Evolutionary conservation across 2,329 filamentous ascomycete genomes (phyloP), one percentile per base, ranked within the genome.

Genomic region (Aspergillus eucalypticola): DNA sequence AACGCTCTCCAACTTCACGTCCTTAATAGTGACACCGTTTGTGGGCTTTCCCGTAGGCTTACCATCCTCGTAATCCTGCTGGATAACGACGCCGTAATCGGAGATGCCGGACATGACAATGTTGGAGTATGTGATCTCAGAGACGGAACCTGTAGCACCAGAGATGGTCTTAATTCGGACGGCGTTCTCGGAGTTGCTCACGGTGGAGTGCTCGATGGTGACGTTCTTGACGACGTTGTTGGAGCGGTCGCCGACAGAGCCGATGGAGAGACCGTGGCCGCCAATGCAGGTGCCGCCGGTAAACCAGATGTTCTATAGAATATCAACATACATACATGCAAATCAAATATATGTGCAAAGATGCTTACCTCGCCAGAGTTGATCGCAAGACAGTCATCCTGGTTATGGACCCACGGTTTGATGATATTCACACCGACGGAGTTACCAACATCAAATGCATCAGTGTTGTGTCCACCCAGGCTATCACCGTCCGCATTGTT

Each of bases 141-240:
- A 21, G 1, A 55, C 53, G 17, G 53, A 55, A 21, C 76, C 77
- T 1, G 76, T 79, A 7, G 74, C 76, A 44, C 71, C 71, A 55
- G 62, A 73, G 64, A 78, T 76, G 1, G 74, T 69, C 67, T 79
- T 79, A 27, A 79, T 79, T 19, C 77, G 71, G 5, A 72, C 67
- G 11, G 75, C 77, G 49, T 78, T 74, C 44, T 67, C 51, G 21
- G 69, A 72, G 74, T 86, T 76, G 19, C 76, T 81, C 73, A 82
- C 76, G 60, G 76, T 70, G 64, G 87, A 81, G 46, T 76, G 74
- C 41, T 50, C 46, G 4, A 50, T 50, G 1, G 46, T 50, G 46
- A 87, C 80, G 15, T 75, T 78, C 59, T 82, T 74, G 62, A 87
- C 85, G 6, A 66, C 71, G 74, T 86, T 86, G 73, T 85, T 71